phyloP scores from a whole-genome alignment of 179 eudicot genomes.

The Silene noctiflora region DNA sequence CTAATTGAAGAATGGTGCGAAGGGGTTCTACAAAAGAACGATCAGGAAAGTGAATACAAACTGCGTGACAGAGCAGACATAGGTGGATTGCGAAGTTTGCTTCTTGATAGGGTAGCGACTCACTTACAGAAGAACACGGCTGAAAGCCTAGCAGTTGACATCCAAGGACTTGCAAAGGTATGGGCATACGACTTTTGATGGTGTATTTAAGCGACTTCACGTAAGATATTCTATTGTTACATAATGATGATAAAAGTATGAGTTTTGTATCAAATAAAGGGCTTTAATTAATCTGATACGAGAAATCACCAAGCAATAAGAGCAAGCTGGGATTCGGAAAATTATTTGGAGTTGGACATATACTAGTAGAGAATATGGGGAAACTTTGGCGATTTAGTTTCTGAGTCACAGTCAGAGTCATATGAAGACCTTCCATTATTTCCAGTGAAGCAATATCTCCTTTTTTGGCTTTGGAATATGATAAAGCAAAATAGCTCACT shows the following conservation, averaged over 20 bases:
- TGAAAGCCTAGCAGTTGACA: conserved; percentile 62
- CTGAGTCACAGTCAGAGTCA: background rate
- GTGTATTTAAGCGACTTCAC: background rate
- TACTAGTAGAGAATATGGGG: too few relatives aligned
- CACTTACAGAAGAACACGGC: conserved; percentile 59
- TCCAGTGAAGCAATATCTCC: background rate
- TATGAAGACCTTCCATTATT: background rate
- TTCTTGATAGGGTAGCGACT: conserved; percentile 82
- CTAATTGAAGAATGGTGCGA: conserved; percentile 98
- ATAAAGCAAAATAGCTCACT: background rate
- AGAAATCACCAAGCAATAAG: too few relatives aligned
- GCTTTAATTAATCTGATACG: background rate
- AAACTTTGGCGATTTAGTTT: too few relatives aligned
- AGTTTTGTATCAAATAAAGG: background rate
- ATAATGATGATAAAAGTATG: background rate
- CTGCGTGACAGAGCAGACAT: conserved; percentile 33
- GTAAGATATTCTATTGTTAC: background rate
- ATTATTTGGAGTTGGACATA: too few relatives aligned
- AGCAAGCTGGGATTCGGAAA: too few relatives aligned
- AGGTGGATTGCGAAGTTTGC: conserved; percentile 53
- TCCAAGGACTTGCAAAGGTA: conserved; percentile 88
- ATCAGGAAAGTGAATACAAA: conserved; percentile 33
- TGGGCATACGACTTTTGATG: background rate
- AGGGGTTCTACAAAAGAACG: conserved; percentile 60
- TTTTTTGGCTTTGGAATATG: too few relatives aligned